A percentile compares a stretch with the other conserved stretches of the same genome.
Conservation (phyloP, 108 stramenopile genomes). For the Bacterosira constricta region DNA sequence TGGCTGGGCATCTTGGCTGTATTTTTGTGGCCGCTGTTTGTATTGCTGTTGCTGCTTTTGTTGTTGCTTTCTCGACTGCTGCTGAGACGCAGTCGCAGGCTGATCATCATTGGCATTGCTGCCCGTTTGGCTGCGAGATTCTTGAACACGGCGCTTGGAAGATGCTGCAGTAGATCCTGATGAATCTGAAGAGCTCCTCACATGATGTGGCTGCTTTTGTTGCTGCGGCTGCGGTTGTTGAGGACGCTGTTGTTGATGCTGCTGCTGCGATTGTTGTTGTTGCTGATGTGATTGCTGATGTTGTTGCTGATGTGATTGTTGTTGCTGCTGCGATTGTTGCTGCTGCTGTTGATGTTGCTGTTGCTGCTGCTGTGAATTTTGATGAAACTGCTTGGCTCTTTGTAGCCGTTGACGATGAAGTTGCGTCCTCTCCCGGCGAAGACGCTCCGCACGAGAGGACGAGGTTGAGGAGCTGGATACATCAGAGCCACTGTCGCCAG, state of each 20-base stretch:
- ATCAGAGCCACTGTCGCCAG: slow-evolving; percentile 7
- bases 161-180: not conserved
- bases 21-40: not conserved
- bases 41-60: not conserved
- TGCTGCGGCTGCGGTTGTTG: slow-evolving; percentile 17
- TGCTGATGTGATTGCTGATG: slow-evolving; percentile 39
- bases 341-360: slow-evolving; percentile 8
- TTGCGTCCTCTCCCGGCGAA: slow-evolving; percentile 40
- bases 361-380: slow-evolving; percentile 25
- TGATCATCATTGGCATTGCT: not conserved
- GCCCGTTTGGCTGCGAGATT: not conserved
- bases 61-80: not conserved
- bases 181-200: not conserved
- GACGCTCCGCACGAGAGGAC: slow-evolving; percentile 26
- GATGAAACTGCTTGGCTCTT: slow-evolving; percentile 41
- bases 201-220: not conserved
- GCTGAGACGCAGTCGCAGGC: not conserved
- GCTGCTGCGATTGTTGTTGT: slow-evolving; percentile 28
- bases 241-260: slow-evolving; percentile 1
- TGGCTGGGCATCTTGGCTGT: too few relatives aligned
- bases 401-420: slow-evolving; percentile 44
- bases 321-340: slow-evolving; percentile 9
- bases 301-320: slow-evolving; percentile 14
- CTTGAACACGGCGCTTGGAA: not conserved
- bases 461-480: slow-evolving; percentile 13